These are phyloP conservation scores for Alopecurus myosuroides DNA, from an alignment of 176 grass and related monocot genomes.

Conservation along the genomic window DNA sequence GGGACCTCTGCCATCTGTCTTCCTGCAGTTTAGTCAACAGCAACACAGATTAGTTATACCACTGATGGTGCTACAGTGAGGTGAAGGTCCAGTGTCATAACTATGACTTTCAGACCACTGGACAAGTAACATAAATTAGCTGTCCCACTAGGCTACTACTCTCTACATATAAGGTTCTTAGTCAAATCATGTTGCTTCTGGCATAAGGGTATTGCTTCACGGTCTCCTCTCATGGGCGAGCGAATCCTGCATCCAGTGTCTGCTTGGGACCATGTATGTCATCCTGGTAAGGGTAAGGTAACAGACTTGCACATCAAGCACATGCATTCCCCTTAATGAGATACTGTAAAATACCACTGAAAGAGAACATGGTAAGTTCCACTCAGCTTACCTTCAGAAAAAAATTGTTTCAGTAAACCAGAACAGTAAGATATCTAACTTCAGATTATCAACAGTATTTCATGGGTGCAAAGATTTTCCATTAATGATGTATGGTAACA, in stretches of 20 bases:
- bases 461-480: neutral
- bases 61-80: neutral
- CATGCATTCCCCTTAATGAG: neutral
- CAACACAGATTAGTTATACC: neutral
- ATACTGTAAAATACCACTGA: neutral
- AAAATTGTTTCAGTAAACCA: neutral
- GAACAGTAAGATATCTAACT: neutral
- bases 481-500: neutral
- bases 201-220: neutral
- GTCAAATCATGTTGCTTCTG: slow-evolving; percentile 28
- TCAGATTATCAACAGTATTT: neutral
- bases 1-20: neutral
- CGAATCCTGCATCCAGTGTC: slow-evolving; percentile 8
- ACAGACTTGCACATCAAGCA: neutral
- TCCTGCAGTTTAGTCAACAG: neutral
- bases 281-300: neutral
- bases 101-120: neutral
- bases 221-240: neutral
- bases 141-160: neutral
- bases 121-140: neutral
- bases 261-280: neutral
- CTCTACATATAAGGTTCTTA: slow-evolving; percentile 7
- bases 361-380: neutral
- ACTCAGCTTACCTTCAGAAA: neutral
- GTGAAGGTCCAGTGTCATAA: neutral